Conservation (phyloP, 805 yeast species). For the Kodamaea nitidulidarum region DNA sequence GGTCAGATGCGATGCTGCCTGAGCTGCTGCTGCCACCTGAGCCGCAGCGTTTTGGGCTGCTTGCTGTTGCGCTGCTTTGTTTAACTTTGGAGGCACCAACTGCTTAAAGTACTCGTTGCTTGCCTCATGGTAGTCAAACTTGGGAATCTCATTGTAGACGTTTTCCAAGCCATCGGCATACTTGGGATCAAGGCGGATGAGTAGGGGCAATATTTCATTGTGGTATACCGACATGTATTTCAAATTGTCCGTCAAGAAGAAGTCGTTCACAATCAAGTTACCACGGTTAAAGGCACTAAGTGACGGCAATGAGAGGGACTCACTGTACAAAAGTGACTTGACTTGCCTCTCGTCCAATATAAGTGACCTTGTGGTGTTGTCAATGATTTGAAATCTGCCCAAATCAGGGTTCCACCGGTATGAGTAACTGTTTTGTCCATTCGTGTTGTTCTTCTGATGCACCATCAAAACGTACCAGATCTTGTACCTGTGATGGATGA, state of each 20-base stretch:
- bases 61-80: constrained; percentile 10
- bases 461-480: constrained; percentile 33
- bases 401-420: constrained; percentile 35
- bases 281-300: constrained; percentile 29
- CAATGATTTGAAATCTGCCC: constrained; percentile 33
- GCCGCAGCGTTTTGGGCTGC: constrained; percentile 8
- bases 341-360: constrained; percentile 30
- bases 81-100: constrained; percentile 16
- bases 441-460: constrained; percentile 21
- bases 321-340: constrained; percentile 29
- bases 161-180: constrained; percentile 29
- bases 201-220: constrained; percentile 32
- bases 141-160: constrained; percentile 29
- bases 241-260: constrained; percentile 32
- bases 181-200: constrained; percentile 23
- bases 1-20: constrained; percentile 4
- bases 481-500: constrained; percentile 32
- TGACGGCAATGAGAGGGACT: constrained; percentile 27
- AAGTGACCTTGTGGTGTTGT: constrained; percentile 19
- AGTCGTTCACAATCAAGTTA: constrained; percentile 32
- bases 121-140: constrained; percentile 29
- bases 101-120: constrained; percentile 25
- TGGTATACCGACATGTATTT: constrained; percentile 36
- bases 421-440: constrained; percentile 20
- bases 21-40: constrained; percentile 7